Evolutionary conservation across 345 rosid genomes (phyloP), one percentile per base, ranked within the genome.

Genomic region (Angophora floribunda): DNA sequence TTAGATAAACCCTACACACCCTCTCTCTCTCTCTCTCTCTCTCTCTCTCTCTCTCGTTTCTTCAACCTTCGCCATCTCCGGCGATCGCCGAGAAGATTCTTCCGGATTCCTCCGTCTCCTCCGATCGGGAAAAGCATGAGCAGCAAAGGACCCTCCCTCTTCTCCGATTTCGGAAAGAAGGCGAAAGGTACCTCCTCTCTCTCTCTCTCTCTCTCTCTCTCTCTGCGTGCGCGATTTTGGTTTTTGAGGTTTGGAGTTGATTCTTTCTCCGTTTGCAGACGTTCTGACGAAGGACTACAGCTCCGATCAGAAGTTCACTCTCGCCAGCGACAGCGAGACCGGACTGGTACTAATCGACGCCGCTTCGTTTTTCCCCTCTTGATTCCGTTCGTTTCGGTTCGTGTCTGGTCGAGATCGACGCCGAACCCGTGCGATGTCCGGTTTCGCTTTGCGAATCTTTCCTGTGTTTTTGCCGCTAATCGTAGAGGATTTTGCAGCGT

Each of bases 161-260:
- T 92, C 92, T 91, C 93, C 32, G 92, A 92, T 32, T 92, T 94
- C 91, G 93, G 92, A 89, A 91, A 89, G 91, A 90, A 91, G 53
- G 91, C 92, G 80, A 90, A 50, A 90, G 93, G 93, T 92, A 30
- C 63, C 44, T 51, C 45, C 7, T 6, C 28, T 85, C 14, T 59
- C 11, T 28, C 24, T 26, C 51, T 86, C 85, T 65, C 32, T 9
- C 26, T 21, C 32, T 44, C 30, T 16, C 17, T 19, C 59, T 65
- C 63, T 32, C 11, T 67, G 12, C 28, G 30, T 9, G 28, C 32
- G 41, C 28, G 21, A 21, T 63, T 51, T 14, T 24, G 51, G 13
- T 21, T 70, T 52, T 24, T 24, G 36, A 28, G 44, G 87, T 26
- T 16, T 85, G 13, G n/a, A 12, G 36, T 59, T 22, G 85, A 45